Evolutionary conservation across 2,329 filamentous ascomycete genomes (phyloP).

Genomic region (Fusarium concolor): DNA sequence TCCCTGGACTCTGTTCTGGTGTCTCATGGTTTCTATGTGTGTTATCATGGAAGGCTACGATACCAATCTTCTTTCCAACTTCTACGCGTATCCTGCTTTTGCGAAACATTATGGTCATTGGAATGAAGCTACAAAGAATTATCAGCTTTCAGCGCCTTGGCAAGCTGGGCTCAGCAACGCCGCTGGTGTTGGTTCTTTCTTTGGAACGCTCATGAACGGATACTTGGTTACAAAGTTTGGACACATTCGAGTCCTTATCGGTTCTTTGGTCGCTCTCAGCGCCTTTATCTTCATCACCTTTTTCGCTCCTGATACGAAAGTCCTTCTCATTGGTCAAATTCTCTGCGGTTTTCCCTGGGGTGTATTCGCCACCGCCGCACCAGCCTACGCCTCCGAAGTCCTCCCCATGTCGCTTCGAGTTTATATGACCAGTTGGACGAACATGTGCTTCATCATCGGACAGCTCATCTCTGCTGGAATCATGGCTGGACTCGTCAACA

Average conservation of each 20-base stretch:
- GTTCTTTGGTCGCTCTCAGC: conserved; percentile 53
- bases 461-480: conserved; percentile 57
- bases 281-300: conserved; percentile 61
- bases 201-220: conserved; percentile 62
- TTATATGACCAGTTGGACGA: conserved; percentile 60
- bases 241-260: conserved; percentile 58
- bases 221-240: conserved; percentile 58
- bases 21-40: conserved; percentile 50
- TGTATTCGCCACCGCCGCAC: conserved; percentile 57
- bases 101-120: conserved; percentile 48
- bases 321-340: conserved; percentile 57
- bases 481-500: conserved; percentile 43
- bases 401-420: conserved; percentile 54
- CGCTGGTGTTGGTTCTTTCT: conserved; percentile 58
- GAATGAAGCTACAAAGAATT: conserved; percentile 40
- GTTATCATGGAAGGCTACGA: conserved; percentile 60
- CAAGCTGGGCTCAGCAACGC: conserved; percentile 61
- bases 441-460: conserved; percentile 61
- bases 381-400: conserved; percentile 61
- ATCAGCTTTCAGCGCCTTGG: conserved; percentile 61
- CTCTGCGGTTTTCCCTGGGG: conserved; percentile 61
- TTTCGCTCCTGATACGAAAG: conserved; percentile 54
- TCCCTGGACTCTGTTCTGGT: conserved; percentile 54
- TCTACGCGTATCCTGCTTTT: conserved; percentile 51
- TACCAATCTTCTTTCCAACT: conserved; percentile 51